A percentile compares a stretch with the other conserved stretches of the same genome.
phyloP scores from a whole-genome alignment of 2,329 filamentous ascomycete genomes.

The Blastomyces gilchristii region DNA sequence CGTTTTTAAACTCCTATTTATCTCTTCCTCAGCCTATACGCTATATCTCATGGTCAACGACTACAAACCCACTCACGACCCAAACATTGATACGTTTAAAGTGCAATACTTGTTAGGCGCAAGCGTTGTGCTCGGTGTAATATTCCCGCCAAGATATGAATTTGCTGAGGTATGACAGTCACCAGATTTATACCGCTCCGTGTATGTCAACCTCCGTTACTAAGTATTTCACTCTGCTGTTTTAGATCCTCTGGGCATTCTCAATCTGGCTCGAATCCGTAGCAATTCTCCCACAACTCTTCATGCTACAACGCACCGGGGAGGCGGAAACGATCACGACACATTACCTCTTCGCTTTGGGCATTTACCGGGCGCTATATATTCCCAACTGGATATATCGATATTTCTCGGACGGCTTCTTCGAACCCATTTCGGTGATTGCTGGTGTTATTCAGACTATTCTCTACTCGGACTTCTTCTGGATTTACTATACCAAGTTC shows the following conservation, averaged over 20 bases:
- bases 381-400: constrained; percentile 98
- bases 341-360: constrained; percentile 91
- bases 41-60: constrained; percentile 97
- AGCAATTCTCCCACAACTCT: constrained; percentile 91
- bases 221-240: neutral
- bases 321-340: constrained; percentile 99
- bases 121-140: constrained; percentile 63
- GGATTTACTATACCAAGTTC: constrained; percentile 95
- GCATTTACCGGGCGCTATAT: constrained; percentile 83
- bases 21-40: constrained; percentile 80
- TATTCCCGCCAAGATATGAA: constrained; percentile 80
- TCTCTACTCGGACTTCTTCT: constrained; percentile 98
- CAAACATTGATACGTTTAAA: constrained; percentile 93
- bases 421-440: constrained; percentile 76
- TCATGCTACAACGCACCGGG: constrained; percentile 94
- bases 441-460: constrained; percentile 90
- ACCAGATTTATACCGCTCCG: neutral
- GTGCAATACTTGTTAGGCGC: constrained; percentile 86
- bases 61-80: constrained; percentile 95
- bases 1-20: constrained; percentile 91
- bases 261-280: constrained; percentile 97
- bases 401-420: constrained; percentile 68
- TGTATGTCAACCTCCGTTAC: neutral
- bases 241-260: constrained; percentile 80
- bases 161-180: constrained; percentile 47